These are phyloP conservation scores for Aspergillus brasiliensis DNA, from an alignment of 2,329 filamentous ascomycete species.

Conservation along the genomic window DNA sequence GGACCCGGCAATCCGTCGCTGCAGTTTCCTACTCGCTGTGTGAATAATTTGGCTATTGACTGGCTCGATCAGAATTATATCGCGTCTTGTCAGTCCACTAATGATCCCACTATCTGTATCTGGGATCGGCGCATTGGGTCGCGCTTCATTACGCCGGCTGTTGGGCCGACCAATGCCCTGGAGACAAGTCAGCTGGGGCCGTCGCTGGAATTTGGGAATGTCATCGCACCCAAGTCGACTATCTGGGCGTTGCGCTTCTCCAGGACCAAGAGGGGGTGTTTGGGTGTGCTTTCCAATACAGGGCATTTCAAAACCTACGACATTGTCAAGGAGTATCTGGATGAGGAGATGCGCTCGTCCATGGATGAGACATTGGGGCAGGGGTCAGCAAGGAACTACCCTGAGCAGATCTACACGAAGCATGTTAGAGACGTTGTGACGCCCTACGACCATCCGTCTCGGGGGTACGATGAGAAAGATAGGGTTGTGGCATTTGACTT, in stretches of 20 bases:
- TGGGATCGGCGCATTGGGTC: slow-evolving; percentile 61
- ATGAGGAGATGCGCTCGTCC: slow-evolving; percentile 41
- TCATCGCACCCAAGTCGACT: slow-evolving; percentile 53
- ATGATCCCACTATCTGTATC: slow-evolving; percentile 61
- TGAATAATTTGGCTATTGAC: slow-evolving; percentile 66
- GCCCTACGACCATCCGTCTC: slow-evolving; percentile 50
- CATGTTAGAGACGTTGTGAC: slow-evolving; percentile 47
- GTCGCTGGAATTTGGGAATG: slow-evolving; percentile 60
- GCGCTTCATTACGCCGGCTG: slow-evolving; percentile 39
- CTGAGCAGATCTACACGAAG: slow-evolving; percentile 50
- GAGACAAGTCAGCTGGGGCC: slow-evolving; percentile 47
- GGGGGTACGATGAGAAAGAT: slow-evolving; percentile 48
- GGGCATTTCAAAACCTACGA: slow-evolving; percentile 62
- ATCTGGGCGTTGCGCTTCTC: slow-evolving; percentile 67
- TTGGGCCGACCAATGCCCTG: slow-evolving; percentile 31
- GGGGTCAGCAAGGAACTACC: slow-evolving; percentile 42
- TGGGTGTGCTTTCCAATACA: slow-evolving; percentile 61
- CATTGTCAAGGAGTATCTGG: slow-evolving; percentile 53
- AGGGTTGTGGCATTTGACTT: slow-evolving; percentile 64
- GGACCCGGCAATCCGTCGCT: slow-evolving; percentile 44
- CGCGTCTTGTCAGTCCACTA: slow-evolving; percentile 57
- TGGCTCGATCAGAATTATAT: slow-evolving; percentile 67
- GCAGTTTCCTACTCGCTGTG: slow-evolving; percentile 59
- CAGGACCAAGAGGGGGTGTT: slow-evolving; percentile 57
- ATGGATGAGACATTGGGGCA: slow-evolving; percentile 45